Percentiles rank a stretch among this genome's conserved stretches.
These are phyloP conservation scores for Parastagonospora avenae DNA, from an alignment of 2,329 filamentous ascomycete species.

Conservation along the genomic window DNA sequence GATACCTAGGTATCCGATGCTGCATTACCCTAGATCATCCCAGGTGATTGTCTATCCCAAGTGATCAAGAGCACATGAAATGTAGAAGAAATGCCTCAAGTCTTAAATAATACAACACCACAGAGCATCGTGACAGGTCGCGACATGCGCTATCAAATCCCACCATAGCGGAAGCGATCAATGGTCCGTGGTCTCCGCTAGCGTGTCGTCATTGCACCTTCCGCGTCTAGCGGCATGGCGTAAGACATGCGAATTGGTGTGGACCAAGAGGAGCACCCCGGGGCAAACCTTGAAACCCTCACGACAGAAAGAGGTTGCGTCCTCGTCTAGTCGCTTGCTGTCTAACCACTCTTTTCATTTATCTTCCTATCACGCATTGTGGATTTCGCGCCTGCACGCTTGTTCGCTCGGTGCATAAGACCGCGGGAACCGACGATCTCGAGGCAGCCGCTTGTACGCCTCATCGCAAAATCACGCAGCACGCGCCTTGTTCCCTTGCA, in stretches of 20 bases:
- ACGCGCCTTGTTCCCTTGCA: constrained; percentile 1
- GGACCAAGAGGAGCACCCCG: neutral
- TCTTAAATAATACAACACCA: too few species aligned
- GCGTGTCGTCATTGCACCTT: constrained; percentile 18
- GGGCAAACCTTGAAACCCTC: constrained; percentile 11
- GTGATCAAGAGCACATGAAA: too few species aligned
- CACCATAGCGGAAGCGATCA: neutral
- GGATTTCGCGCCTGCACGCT: neutral
- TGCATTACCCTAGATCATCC: neutral
- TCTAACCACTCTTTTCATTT: neutral
- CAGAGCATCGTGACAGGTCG: neutral
- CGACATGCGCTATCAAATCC: constrained; percentile 3
- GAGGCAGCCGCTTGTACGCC: constrained; percentile 5
- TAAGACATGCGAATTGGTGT: constrained; percentile 10
- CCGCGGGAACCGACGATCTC: constrained; percentile 5
- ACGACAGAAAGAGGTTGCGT: constrained; percentile 6
- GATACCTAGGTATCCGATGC: neutral
- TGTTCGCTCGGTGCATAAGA: neutral
- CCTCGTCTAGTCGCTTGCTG: constrained; percentile 8
- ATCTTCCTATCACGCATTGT: neutral
- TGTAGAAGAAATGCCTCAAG: too few species aligned
- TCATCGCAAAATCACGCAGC: neutral
- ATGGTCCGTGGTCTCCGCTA: neutral
- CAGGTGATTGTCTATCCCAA: neutral
- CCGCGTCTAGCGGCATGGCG: neutral